Percentiles rank a stretch among this genome's conserved stretches.
Conservation (phyloP, 75 land plant species). For the Larix kaempferi region DNA sequence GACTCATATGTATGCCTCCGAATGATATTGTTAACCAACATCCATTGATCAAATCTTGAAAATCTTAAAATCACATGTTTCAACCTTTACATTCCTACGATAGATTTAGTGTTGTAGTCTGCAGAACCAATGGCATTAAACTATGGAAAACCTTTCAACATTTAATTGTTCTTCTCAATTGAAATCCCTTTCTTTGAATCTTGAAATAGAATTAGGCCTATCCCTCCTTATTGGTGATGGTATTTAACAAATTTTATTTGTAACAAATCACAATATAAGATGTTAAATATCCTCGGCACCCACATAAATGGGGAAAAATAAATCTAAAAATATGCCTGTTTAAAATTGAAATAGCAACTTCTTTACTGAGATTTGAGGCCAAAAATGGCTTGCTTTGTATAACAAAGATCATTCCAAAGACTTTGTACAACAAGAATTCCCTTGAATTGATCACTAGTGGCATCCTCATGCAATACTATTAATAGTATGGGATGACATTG, state of each 20-base stretch:
- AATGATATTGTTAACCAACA: too few relatives aligned
- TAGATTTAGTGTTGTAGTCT: background rate
- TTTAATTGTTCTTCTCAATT: background rate
- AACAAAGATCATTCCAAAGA: background rate
- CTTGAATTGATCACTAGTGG: too few relatives aligned
- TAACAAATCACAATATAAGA: background rate
- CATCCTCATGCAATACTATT: too few relatives aligned
- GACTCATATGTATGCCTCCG: too few relatives aligned
- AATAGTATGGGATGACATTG: slow-evolving; percentile 5
- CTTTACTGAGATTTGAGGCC: background rate
- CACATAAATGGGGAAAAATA: background rate
- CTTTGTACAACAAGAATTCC: background rate
- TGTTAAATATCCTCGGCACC: background rate
- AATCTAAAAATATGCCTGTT: background rate
- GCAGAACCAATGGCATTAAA: background rate
- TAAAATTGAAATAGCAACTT: background rate
- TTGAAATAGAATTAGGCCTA: background rate
- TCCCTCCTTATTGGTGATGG: background rate
- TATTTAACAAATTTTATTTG: background rate
- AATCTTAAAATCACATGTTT: too few relatives aligned
- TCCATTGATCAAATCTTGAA: too few relatives aligned
- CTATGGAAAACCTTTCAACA: background rate
- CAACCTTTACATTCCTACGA: background rate
- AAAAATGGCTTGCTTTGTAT: background rate
- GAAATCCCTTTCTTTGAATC: background rate